Percentiles rank a stretch among this genome's conserved stretches.
Evolutionary conservation across 2,329 filamentous ascomycete species (phyloP).

Genomic region (Colletotrichum navitas): DNA sequence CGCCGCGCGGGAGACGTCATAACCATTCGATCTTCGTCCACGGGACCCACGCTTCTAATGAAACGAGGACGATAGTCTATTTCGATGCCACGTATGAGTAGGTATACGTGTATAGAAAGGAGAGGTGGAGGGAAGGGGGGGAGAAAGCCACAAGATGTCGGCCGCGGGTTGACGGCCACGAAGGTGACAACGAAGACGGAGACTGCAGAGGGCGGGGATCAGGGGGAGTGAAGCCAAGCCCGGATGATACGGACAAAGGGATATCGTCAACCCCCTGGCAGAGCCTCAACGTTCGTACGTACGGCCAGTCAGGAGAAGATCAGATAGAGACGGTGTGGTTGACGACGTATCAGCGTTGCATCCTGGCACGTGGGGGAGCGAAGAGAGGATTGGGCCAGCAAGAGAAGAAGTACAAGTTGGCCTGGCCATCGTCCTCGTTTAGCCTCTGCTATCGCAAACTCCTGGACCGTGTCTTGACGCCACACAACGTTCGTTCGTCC

Average conservation of each 20-base stretch:
- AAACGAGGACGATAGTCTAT: neutral
- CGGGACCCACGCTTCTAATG: neutral
- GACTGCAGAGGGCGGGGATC: slow-evolving; percentile 6
- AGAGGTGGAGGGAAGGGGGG: neutral
- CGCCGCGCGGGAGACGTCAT: slow-evolving; percentile 7
- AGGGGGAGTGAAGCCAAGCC: neutral
- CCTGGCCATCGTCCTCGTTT: neutral
- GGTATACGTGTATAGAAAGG: neutral
- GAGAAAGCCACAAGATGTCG: slow-evolving; percentile 6
- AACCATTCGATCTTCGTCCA: slow-evolving; percentile 11
- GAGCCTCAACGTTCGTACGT: slow-evolving; percentile 9
- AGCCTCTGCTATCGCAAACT: slow-evolving; percentile 1
- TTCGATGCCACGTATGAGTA: slow-evolving; percentile 4
- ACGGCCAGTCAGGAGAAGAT: neutral
- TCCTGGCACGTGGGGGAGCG: neutral
- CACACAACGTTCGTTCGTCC: neutral
- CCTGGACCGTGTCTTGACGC: neutral
- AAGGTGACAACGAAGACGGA: neutral
- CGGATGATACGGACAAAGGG: neutral
- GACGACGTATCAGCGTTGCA: neutral
- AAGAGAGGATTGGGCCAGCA: neutral
- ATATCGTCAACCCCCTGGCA: neutral
- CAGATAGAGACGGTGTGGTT: neutral
- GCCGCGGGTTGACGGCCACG: neutral
- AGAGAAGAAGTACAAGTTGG: neutral